Conservation (phyloP, 2,329 filamentous ascomycete genomes). For the Hypoxylon sp. region DNA sequence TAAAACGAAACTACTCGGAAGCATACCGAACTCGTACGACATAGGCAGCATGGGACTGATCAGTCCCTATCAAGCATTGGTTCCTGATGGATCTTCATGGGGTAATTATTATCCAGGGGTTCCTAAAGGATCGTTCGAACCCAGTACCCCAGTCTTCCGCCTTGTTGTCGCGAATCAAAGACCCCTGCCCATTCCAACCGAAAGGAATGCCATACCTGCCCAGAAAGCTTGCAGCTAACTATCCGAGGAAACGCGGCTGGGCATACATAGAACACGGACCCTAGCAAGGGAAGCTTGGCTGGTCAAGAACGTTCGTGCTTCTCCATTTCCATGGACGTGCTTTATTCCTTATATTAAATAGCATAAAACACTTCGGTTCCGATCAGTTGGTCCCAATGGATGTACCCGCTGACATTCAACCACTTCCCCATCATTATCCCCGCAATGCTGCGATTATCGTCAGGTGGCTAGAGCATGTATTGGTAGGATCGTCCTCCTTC, state of each 20-base stretch:
- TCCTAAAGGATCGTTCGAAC: not conserved
- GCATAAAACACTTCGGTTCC: not conserved
- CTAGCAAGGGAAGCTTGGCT: not conserved
- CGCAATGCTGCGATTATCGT: conserved; percentile 7
- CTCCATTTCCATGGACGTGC: not conserved
- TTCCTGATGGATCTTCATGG: not conserved
- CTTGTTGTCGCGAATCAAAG: conserved; percentile 18
- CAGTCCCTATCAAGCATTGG: not conserved
- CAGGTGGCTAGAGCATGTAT: conserved; percentile 13
- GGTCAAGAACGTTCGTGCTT: conserved; percentile 4
- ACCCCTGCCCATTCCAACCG: conserved; percentile 19
- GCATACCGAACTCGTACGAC: not conserved
- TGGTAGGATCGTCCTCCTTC: conserved; percentile 6
- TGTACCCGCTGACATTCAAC: conserved; percentile 2
- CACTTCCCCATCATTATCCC: not conserved
- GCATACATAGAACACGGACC: not conserved
- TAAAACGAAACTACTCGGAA: not conserved
- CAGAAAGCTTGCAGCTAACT: conserved; percentile 8
- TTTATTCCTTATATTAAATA: not conserved
- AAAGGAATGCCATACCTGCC: conserved; percentile 24
- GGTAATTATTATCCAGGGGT: not conserved
- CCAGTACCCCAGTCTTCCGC: conserved; percentile 5
- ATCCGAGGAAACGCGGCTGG: not conserved
- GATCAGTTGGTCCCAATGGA: conserved; percentile 7
- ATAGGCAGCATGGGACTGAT: not conserved